phyloP scores from a whole-genome alignment of 352 stramenopile species.

The Phytophthora parvispora region DNA sequence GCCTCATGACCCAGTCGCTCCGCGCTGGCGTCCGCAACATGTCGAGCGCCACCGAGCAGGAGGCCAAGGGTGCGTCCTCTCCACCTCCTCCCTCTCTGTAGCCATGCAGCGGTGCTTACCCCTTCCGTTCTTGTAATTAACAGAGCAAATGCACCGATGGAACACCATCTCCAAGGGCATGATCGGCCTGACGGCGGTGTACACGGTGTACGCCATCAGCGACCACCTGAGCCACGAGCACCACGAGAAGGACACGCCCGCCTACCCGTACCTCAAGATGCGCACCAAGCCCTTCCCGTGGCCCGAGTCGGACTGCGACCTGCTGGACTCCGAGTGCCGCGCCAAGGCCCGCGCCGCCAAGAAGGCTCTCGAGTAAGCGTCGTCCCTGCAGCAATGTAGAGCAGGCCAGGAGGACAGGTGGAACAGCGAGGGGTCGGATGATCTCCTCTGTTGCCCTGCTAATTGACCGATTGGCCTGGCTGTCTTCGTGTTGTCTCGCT shows the following conservation, averaged over 20 bases:
- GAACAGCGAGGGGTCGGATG: background rate
- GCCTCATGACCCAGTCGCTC: constrained; percentile 59
- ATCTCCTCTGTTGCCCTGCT: background rate
- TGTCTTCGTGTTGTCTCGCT: constrained; percentile 8
- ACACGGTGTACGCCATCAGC: constrained; percentile 69
- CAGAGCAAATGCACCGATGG: constrained; percentile 90
- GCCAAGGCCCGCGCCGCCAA: constrained; percentile 68
- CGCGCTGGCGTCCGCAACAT: constrained; percentile 75
- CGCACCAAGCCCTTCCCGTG: constrained; percentile 91
- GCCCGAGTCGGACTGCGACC: constrained; percentile 84
- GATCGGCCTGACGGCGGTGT: constrained; percentile 69
- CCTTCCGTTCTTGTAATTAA: background rate
- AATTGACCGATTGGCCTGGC: background rate
- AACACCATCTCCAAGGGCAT: constrained; percentile 89
- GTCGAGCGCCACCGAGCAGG: constrained; percentile 83
- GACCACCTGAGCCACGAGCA: constrained; percentile 73
- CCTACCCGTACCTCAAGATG: constrained; percentile 89
- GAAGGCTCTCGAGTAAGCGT: constrained; percentile 72
- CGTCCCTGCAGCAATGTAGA: background rate
- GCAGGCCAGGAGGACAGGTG: background rate
- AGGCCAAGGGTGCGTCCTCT: constrained; percentile 75
- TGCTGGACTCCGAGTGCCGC: constrained; percentile 83
- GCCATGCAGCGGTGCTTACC: background rate
- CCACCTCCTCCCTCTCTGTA: background rate
- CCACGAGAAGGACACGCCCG: constrained; percentile 66